phyloP scores from a whole-genome alignment of 2,329 filamentous ascomycete species.

The Aspergillus udagawae region DNA sequence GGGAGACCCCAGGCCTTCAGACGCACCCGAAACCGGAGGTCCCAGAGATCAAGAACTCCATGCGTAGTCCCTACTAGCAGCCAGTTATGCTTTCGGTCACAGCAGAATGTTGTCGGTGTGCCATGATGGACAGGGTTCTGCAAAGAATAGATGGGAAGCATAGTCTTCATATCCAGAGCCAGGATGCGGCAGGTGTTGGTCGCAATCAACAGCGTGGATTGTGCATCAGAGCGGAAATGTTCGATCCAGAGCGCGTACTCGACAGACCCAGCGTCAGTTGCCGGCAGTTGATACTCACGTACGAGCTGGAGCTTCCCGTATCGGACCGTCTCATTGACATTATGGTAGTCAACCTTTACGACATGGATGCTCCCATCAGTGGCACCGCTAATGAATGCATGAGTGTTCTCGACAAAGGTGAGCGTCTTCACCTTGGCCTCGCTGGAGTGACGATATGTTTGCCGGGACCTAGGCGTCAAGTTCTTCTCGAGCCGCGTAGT shows the following conservation, averaged over 20 bases:
- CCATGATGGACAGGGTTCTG: slow-evolving; percentile 90
- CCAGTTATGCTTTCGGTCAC: slow-evolving; percentile 85
- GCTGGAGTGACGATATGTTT: slow-evolving; percentile 72
- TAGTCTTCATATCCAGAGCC: slow-evolving; percentile 80
- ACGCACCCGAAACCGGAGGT: slow-evolving; percentile 86
- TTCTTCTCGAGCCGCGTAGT: slow-evolving; percentile 85
- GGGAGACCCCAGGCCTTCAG: slow-evolving; percentile 85
- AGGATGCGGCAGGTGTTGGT: slow-evolving; percentile 82
- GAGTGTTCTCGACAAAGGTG: slow-evolving; percentile 89
- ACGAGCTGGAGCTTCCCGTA: slow-evolving; percentile 76
- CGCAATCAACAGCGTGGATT: slow-evolving; percentile 78
- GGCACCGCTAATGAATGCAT: slow-evolving; percentile 87
- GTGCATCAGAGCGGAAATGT: slow-evolving; percentile 78
- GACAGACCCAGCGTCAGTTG: slow-evolving; percentile 36
- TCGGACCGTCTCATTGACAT: slow-evolving; percentile 56
- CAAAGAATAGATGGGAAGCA: slow-evolving; percentile 75
- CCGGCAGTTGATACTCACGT: slow-evolving; percentile 70
- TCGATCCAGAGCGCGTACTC: slow-evolving; percentile 88
- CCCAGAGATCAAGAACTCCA: slow-evolving; percentile 90
- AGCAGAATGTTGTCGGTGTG: slow-evolving; percentile 83
- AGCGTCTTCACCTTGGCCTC: slow-evolving; percentile 73
- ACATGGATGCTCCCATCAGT: slow-evolving; percentile 88
- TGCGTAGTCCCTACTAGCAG: slow-evolving; percentile 86
- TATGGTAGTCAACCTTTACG: slow-evolving; percentile 71
- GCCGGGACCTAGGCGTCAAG: slow-evolving; percentile 78